Evolutionary conservation across 768 basidiomycete species (phyloP).

Genomic region (Lentinula detonsa): DNA sequence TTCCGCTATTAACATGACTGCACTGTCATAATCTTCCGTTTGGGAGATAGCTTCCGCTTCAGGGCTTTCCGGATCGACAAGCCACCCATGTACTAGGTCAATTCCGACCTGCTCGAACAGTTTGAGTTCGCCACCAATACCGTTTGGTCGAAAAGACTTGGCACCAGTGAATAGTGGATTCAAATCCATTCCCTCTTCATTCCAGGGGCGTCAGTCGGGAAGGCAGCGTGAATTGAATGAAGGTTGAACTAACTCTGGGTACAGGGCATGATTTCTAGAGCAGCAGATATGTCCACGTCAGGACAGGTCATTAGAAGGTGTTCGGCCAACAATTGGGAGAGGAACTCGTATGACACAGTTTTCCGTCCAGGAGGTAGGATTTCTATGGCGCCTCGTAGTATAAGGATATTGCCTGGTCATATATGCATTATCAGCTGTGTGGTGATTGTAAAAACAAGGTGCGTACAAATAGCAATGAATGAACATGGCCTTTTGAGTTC

Average conservation of each 20-base stretch:
- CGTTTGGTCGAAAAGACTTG: slow-evolving; percentile 61
- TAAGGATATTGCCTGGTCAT: slow-evolving; percentile 73
- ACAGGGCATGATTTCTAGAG: slow-evolving; percentile 68
- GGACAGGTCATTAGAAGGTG: slow-evolving; percentile 61
- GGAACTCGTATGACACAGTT: slow-evolving; percentile 78
- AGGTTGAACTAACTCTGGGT: slow-evolving; percentile 57
- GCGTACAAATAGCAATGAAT: slow-evolving; percentile 82
- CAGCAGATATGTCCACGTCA: slow-evolving; percentile 61
- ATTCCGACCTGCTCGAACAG: slow-evolving; percentile 83
- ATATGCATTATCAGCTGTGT: slow-evolving; percentile 6
- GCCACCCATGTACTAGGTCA: slow-evolving; percentile 85
- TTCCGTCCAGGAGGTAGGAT: slow-evolving; percentile 61
- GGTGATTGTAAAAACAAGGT: background rate
- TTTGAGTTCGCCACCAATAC: slow-evolving; percentile 70
- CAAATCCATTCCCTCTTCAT: slow-evolving; percentile 78
- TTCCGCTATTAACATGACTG: slow-evolving; percentile 69
- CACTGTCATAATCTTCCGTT: slow-evolving; percentile 65
- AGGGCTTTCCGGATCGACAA: slow-evolving; percentile 60
- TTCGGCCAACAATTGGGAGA: slow-evolving; percentile 80
- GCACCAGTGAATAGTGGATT: slow-evolving; percentile 77
- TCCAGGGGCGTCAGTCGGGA: background rate
- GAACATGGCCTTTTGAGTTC: slow-evolving; percentile 65
- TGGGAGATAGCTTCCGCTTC: slow-evolving; percentile 51
- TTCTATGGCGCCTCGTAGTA: slow-evolving; percentile 75
- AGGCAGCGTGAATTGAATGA: background rate